Base-by-base conservation (phyloP, 345 rosid species). In the Melaleuca alternifolia region DNA sequence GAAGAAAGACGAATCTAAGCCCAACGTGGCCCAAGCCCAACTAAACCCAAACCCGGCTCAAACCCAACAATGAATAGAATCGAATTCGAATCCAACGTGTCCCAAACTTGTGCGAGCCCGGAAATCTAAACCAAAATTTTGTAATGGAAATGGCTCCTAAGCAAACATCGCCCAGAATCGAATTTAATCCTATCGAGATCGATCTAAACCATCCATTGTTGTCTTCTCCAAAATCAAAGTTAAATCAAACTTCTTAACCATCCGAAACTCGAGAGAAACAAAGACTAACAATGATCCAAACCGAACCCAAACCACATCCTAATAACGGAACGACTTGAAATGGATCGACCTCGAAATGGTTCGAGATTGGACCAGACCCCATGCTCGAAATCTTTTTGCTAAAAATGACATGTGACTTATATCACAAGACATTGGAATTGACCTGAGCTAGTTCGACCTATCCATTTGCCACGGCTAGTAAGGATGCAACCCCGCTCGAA, bases 291-390 rank as follows among this genome's bases (percentile, higher is more conserved):
- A 65, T 33, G 24, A 0, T 23, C 76, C 5, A 62, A 62, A 62
- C 15, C 2, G 21, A 62, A 62, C 76, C 23, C 2, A 0, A 65
- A 33, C 24, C 21, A 3, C 0, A 11, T 33, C 7, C 1, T 0
- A 9, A 71, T 33, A 71, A 5, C 0, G 13, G 2, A 10, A 10
- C 20, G 33, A 33, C 5, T 33, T 24, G 0, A 71, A 33, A 71
- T 3, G 9, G 1, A 4, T 21, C 12, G 12, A 21, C n/a, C 12
- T 0, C 20, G 26, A 54, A 54, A 21, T 54, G 26, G 59, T 54
- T 2, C 2, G 41, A 4, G 11, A 71, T 71, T 71, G 2, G 12
- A 71, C 2, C 2, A 71, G 0, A 71, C 7, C 20, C 4, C 0
- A 14, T 14, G 18, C 16, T 59, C 37, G 13, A 0, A 57, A 57